These are phyloP conservation scores for Suillus variegatus DNA, from an alignment of 768 basidiomycete species.

Conservation along the genomic window DNA sequence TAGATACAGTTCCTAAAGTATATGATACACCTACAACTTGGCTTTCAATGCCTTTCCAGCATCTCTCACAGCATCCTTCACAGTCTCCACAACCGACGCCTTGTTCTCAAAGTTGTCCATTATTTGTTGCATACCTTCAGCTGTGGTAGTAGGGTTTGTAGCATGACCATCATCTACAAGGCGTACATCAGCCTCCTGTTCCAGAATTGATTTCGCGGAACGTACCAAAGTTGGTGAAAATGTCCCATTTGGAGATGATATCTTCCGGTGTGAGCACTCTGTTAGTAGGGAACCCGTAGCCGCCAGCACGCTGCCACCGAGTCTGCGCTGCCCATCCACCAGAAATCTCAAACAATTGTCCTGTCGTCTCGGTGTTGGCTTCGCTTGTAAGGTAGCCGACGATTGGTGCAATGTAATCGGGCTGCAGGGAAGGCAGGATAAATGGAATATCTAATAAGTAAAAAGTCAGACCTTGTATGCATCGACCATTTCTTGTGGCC, in stretches of 20 bases:
- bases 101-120: slow-evolving; percentile 57
- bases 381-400: slow-evolving; percentile 89
- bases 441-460: not conserved
- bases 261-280: slow-evolving; percentile 78
- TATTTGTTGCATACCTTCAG: slow-evolving; percentile 79
- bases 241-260: slow-evolving; percentile 75
- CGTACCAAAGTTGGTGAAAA: slow-evolving; percentile 84
- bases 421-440: slow-evolving; percentile 40
- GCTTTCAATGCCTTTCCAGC: slow-evolving; percentile 44
- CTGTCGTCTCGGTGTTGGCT: slow-evolving; percentile 73
- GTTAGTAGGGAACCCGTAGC: slow-evolving; percentile 84
- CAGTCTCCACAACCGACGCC: slow-evolving; percentile 42
- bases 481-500: slow-evolving; percentile 85
- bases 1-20: not conserved
- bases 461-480: slow-evolving; percentile 69
- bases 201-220: slow-evolving; percentile 6
- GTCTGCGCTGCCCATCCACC: slow-evolving; percentile 94
- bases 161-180: slow-evolving; percentile 73
- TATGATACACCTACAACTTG: slow-evolving; percentile 42
- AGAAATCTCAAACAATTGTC: slow-evolving; percentile 79
- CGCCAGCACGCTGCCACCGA: slow-evolving; percentile 90
- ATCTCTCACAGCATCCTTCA: slow-evolving; percentile 53
- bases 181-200: slow-evolving; percentile 3
- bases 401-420: slow-evolving; percentile 90
- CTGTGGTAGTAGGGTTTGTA: slow-evolving; percentile 73